Base-by-base conservation (phyloP, 352 stramenopile genomes). In the Globisporangium takayamanum region DNA sequence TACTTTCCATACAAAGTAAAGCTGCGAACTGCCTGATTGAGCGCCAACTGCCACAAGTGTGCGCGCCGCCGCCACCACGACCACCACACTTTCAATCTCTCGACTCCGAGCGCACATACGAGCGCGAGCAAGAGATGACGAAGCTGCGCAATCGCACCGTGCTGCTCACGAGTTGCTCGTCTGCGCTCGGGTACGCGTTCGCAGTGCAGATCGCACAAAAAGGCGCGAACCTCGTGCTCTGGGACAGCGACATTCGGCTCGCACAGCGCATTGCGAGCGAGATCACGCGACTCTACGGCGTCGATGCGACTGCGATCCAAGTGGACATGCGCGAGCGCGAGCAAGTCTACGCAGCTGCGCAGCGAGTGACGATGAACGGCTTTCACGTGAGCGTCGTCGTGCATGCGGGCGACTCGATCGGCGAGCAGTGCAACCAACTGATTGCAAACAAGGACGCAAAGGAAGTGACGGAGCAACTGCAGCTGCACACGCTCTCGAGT, bases 141-240 rank as follows among this genome's bases (percentile, higher is more conserved):
- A 67, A 67, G 60, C 41, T 67, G 7, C 60, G 55, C 30, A 58
- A 59, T 30, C 60, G 49, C 47, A 58, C 51, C 10, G 60, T 59
- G 41, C 33, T 67, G 41, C 55, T 67, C 42, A 67, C 60, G 30
- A 28, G 20, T 49, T 67, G 60, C 42, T 58, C 55, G 26, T 67
- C 60, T 28, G n/a, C 60, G 33, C 55, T 67, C 42, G 60, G 53
- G 20, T 67, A 67, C 49, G 50, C 60, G 42, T 54, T 67, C 14
- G 60, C 55, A 0, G 55, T 67, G 22, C 60, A 67, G 8, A 14
- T 67, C 2, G 60, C 60, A 20, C 41, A 59, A 15, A 53, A 55
- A 20, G 60, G 60, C 6, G 49, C 60, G 14, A 58, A 55, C n/a
- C 55, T 67, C 22, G 55, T 58, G 33, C 60, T 67, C 49, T 67